Evolutionary conservation across 345 rosid species (phyloP), one percentile per base, ranked within the genome.

Genomic region (Excoecaria agallocha): DNA sequence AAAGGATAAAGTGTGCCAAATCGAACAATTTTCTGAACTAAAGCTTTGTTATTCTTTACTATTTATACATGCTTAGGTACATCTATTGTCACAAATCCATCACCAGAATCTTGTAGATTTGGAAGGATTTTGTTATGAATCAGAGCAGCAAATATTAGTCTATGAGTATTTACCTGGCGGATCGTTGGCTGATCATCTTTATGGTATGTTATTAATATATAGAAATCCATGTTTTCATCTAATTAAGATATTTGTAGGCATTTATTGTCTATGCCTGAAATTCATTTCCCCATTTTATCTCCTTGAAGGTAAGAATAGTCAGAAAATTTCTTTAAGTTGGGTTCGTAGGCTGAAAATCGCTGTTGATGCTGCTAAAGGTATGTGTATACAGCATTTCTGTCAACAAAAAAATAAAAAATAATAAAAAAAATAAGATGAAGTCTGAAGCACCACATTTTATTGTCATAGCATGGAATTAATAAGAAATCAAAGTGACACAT

Each of bases 341-440:
- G 89, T 89, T 85, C 90, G 94, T 19, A 87, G 97, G 82, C 88
- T 94, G 56, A 94, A 92, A 84, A 86, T 90, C 41, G 93, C 96
- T 54, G 93, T 94, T 49, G 97, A 94, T 81, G 94, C 98, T 68
- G 96, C 97, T 66, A 94, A 92, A 87, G 98, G 98, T 87, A 85
- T 22, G 73, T 59, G 88, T 85, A 78, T n/a, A 69, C 48, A 7
- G 19, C 9, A 17, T 58, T 41, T 43, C 11, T 57, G 8, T 49
- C 35, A 66, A 45, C 16, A 19, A 4, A 46, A 20, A 12, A 15
- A n/a, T n/a, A n/a, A n/a, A n/a, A n/a, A n/a, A n/a, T n/a, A n/a
- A n/a, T n/a, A n/a, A 0, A 30, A 3, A 12, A 11, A 65, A 16
- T 19, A 15, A 65, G 11, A 19, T 6, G 10, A 3, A 25, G 12